Conservation (phyloP, 768 basidiomycete genomes). For the Mycena metata region DNA sequence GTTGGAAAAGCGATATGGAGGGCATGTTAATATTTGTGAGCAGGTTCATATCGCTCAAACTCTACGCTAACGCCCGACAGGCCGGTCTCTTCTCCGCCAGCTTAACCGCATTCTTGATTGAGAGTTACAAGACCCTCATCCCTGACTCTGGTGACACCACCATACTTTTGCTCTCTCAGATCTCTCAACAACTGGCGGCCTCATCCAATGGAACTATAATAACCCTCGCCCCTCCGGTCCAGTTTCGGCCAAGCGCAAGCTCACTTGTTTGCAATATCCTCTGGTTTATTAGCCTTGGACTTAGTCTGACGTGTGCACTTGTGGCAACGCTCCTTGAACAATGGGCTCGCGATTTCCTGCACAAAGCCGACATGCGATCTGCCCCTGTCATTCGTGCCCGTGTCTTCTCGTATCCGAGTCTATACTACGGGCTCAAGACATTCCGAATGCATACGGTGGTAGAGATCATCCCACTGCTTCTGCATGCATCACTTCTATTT, state of each 20-base stretch:
- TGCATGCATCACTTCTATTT: not conserved
- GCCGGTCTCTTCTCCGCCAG: constrained; percentile 10
- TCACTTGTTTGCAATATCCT: not conserved
- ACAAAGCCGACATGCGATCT: not conserved
- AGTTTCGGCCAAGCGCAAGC: not conserved
- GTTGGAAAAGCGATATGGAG: not conserved
- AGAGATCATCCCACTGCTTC: not conserved
- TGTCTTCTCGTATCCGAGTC: not conserved
- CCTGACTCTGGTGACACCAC: not conserved
- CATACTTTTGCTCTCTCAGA: not conserved
- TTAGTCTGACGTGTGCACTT: not conserved
- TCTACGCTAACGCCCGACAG: not conserved
- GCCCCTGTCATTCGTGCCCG: not conserved
- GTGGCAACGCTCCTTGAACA: not conserved
- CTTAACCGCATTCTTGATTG: constrained; percentile 4
- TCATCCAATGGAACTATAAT: not conserved
- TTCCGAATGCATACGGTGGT: not conserved
- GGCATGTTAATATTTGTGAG: not conserved
- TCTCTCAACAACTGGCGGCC: not conserved
- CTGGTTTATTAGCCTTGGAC: not conserved
- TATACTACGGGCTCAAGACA: not conserved
- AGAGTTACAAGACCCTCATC: not conserved
- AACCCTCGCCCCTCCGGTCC: not conserved
- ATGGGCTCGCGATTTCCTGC: not conserved
- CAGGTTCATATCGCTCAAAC: not conserved